Evolutionary conservation across 208 protist genomes (phyloP).

Genomic region (Wallacemonas sp.): DNA sequence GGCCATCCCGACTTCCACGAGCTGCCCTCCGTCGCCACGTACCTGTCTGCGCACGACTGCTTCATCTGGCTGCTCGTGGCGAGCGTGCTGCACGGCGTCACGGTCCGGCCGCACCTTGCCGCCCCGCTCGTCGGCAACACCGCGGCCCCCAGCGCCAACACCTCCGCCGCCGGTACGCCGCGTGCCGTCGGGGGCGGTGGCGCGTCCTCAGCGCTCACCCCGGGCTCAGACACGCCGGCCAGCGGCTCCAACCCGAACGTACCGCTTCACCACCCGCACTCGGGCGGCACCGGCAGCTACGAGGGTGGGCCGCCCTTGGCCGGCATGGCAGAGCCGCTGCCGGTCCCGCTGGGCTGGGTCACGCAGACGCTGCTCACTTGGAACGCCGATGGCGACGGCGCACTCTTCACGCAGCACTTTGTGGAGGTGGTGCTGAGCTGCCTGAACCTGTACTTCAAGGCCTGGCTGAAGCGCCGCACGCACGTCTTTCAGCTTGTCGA

Average conservation of each 20-base stretch:
- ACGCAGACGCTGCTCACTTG: slow-evolving; percentile 10
- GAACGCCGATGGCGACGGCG: slow-evolving; percentile 10
- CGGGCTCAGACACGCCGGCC: slow-evolving; percentile 1
- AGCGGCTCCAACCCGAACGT: not conserved
- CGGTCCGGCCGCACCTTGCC: not conserved
- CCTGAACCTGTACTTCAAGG: slow-evolving; percentile 27
- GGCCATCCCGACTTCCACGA: slow-evolving; percentile 29
- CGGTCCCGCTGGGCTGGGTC: not conserved
- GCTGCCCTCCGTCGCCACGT: slow-evolving; percentile 29
- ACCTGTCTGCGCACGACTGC: slow-evolving; percentile 35
- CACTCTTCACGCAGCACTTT: slow-evolving; percentile 15
- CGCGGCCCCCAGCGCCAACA: not conserved
- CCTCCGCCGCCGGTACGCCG: no score
- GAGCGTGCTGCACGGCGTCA: slow-evolving; percentile 23
- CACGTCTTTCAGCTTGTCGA: slow-evolving; percentile 10
- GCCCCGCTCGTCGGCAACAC: not conserved
- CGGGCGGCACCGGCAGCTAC: not conserved
- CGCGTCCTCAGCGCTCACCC: no score
- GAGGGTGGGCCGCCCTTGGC: not conserved
- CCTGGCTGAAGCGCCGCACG: slow-evolving; percentile 21
- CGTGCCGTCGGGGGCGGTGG: no score
- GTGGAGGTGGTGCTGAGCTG: not conserved
- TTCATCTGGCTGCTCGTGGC: slow-evolving; percentile 51
- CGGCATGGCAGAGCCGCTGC: not conserved
- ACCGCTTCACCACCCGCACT: not conserved